Percentiles rank a stretch among this genome's conserved stretches.
Evolutionary conservation across 2,329 filamentous ascomycete species (phyloP).

Genomic region (Fusarium chlamydosporum): DNA sequence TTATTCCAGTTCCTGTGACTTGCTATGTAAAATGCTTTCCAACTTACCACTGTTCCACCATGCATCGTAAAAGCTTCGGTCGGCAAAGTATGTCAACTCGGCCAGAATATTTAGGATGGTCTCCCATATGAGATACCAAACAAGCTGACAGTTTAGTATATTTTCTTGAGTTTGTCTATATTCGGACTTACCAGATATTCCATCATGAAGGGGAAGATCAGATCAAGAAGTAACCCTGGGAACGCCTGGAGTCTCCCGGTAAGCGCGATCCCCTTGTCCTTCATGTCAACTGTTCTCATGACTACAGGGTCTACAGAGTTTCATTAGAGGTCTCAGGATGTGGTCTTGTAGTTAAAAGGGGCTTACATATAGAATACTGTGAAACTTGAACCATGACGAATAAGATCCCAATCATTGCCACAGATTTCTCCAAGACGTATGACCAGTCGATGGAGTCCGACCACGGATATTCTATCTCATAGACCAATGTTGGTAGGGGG

Average conservation of each 20-base stretch:
- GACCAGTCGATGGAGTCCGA: constrained; percentile 77
- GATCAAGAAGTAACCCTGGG: constrained; percentile 80
- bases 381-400: constrained; percentile 85
- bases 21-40: too few relatives aligned
- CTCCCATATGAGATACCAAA: constrained; percentile 88
- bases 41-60: constrained; percentile 72
- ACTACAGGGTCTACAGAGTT: constrained; percentile 73
- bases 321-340: constrained; percentile 13
- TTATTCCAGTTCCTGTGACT: constrained; percentile 10
- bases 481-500: constrained; percentile 81
- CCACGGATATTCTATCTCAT: constrained; percentile 83
- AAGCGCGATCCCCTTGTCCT: constrained; percentile 74
- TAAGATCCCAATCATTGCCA: constrained; percentile 78
- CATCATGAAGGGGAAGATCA: constrained; percentile 84
- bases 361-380: constrained; percentile 77
- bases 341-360: neutral
- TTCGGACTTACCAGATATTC: constrained; percentile 71
- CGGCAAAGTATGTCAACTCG: constrained; percentile 82
- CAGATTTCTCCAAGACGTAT: constrained; percentile 80
- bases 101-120: constrained; percentile 81
- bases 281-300: constrained; percentile 75
- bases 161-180: neutral
- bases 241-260: constrained; percentile 74
- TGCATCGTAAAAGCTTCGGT: constrained; percentile 77
- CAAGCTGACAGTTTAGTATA: constrained; percentile 59